These are phyloP conservation scores for Globisporangium cystogenes DNA, from an alignment of 352 stramenopile genomes.

Conservation along the genomic window DNA sequence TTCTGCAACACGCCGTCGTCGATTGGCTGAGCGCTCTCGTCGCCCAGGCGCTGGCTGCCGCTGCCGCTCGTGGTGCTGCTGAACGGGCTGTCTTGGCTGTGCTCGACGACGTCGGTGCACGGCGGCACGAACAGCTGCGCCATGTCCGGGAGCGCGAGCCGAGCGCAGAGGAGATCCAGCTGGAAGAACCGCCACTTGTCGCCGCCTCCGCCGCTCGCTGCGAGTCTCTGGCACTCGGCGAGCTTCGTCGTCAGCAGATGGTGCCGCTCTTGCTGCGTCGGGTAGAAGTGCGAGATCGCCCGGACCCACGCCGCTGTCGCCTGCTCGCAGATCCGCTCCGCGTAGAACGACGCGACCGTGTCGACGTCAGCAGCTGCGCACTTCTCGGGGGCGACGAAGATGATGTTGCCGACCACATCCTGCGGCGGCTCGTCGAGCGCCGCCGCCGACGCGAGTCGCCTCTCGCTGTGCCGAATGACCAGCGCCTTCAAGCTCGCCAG, in stretches of 20 bases:
- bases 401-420: slow-evolving; percentile 36
- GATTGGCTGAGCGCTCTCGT: slow-evolving; percentile 34
- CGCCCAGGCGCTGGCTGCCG: slow-evolving; percentile 6
- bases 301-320: slow-evolving; percentile 65
- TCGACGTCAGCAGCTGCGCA: slow-evolving; percentile 38
- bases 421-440: slow-evolving; percentile 5
- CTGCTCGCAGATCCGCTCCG: slow-evolving; percentile 51
- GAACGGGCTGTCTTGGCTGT: slow-evolving; percentile 18
- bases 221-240: slow-evolving; percentile 42
- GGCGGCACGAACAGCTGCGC: slow-evolving; percentile 70
- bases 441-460: slow-evolving; percentile 12
- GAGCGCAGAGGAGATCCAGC: slow-evolving; percentile 76
- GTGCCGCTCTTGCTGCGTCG: slow-evolving; percentile 49
- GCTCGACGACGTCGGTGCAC: slow-evolving; percentile 55
- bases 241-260: slow-evolving; percentile 50
- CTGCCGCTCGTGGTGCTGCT: slow-evolving; percentile 5
- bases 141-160: slow-evolving; percentile 69
- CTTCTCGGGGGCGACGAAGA: slow-evolving; percentile 24
- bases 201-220: slow-evolving; percentile 14
- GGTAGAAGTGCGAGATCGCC: slow-evolving; percentile 75
- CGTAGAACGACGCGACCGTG: slow-evolving; percentile 41
- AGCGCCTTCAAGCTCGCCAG: slow-evolving; percentile 67
- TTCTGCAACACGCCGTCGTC: slow-evolving; percentile 68
- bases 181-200: slow-evolving; percentile 56
- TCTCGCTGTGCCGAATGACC: slow-evolving; percentile 44